Evolutionary conservation across 1,284 basidiomycete species (phyloP).

Genomic region (Chondrostereum purpureum): DNA sequence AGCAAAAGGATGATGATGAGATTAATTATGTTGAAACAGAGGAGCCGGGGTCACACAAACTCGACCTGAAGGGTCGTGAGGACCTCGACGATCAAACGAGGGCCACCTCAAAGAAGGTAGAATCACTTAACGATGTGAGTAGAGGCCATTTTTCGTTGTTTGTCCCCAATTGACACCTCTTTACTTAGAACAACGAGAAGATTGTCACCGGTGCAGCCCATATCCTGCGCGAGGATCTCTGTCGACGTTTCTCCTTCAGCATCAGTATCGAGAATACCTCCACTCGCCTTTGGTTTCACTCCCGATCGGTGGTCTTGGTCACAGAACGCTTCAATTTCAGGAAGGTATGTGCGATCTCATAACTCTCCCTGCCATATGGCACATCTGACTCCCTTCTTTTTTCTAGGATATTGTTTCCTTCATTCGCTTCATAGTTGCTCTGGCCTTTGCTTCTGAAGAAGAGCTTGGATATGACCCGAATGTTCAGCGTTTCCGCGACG

Average conservation of each 20-base stretch:
- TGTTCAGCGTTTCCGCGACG: not conserved
- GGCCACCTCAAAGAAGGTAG: too few species aligned
- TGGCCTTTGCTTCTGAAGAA: not conserved
- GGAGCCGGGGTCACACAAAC: too few species aligned
- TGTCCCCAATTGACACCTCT: too few species aligned
- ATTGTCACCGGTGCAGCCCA: not conserved
- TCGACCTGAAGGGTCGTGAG: too few species aligned
- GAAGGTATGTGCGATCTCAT: not conserved
- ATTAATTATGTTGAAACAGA: too few species aligned
- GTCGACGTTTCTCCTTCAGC: not conserved
- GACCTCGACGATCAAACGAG: too few species aligned
- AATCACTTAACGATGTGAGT: too few species aligned
- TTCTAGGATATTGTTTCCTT: not conserved
- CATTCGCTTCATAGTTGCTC: not conserved
- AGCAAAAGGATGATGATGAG: too few species aligned
- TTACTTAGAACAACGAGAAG: constrained; percentile 7
- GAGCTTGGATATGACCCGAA: not conserved
- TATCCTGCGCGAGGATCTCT: not conserved
- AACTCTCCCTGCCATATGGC: not conserved
- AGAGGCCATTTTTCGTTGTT: too few species aligned
- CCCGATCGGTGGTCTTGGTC: not conserved
- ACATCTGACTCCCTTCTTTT: not conserved
- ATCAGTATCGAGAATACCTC: not conserved
- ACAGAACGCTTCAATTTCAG: not conserved
- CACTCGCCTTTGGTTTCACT: not conserved